A percentile compares a stretch with the other conserved stretches of the same genome.
These are phyloP conservation scores for Stephanodiscus triporus DNA, from an alignment of 108 stramenopile genomes.

Conservation along the genomic window DNA sequence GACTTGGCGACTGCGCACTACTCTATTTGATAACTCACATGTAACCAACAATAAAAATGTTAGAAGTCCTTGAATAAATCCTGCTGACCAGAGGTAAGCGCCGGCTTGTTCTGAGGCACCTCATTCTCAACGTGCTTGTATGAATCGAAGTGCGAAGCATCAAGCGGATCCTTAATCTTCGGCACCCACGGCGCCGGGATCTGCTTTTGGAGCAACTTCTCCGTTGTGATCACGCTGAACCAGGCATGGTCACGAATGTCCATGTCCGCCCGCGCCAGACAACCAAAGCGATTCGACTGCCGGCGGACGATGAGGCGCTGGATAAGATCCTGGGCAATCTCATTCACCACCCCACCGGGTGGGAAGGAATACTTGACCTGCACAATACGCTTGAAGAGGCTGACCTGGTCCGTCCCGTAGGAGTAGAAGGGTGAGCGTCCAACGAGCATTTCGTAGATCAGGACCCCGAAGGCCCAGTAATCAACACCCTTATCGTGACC, in stretches of 20 bases:
- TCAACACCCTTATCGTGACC: constrained; percentile 99
- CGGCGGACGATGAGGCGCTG: constrained; percentile 90
- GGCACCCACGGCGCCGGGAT: constrained; percentile 97
- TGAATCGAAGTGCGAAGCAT: constrained; percentile 98
- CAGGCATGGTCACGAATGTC: constrained; percentile 95
- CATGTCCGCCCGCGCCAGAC: constrained; percentile 86
- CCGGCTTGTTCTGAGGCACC: constrained; percentile 75
- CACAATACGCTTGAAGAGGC: constrained; percentile 96
- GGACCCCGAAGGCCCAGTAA: constrained; percentile 98
- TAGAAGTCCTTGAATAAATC: constrained; percentile 84
- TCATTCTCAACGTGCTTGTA: constrained; percentile 96
- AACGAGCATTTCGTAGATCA: constrained; percentile 98
- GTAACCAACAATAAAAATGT: not conserved
- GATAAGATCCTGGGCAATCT: constrained; percentile 88
- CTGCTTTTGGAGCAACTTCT: constrained; percentile 82
- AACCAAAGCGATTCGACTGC: constrained; percentile 89
- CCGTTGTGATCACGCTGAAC: constrained; percentile 93
- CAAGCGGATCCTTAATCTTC: constrained; percentile 87
- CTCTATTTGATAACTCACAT: not conserved
- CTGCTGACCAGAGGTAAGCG: constrained; percentile 70
- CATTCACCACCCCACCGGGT: constrained; percentile 81
- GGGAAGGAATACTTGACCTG: constrained; percentile 93
- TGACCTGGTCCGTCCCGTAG: constrained; percentile 92
- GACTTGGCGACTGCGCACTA: too few species aligned
- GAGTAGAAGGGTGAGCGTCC: constrained; percentile 97